phyloP scores from a whole-genome alignment of 192 early-diverging fungal species.

The Mortierella antarctica region DNA sequence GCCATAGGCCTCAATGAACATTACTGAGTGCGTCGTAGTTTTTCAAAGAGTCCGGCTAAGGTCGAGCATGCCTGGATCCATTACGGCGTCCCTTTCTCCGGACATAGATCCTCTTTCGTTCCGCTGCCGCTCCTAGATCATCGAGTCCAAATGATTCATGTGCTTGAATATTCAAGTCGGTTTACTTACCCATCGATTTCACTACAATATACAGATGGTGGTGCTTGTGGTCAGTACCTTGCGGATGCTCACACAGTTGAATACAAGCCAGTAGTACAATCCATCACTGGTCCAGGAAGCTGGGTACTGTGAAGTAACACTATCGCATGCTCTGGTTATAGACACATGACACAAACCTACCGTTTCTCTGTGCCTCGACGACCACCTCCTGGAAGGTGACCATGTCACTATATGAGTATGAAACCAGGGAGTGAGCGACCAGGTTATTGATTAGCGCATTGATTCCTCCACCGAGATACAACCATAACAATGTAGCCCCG shows the following conservation, averaged over 20 bases:
- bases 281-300: neutral
- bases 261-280: no score
- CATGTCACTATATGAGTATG: slow-evolving; percentile 15
- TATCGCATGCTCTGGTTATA: neutral
- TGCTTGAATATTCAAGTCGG: neutral
- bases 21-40: slow-evolving; percentile 35
- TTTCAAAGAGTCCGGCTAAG: neutral
- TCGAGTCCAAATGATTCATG: neutral
- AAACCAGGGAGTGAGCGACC: neutral
- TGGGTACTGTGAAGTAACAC: neutral
- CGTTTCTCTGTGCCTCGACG: slow-evolving; percentile 45
- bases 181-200: slow-evolving; percentile 53
- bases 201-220: slow-evolving; percentile 17
- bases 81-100: no score
- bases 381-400: slow-evolving; percentile 35
- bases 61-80: no score
- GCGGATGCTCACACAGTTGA: no score
- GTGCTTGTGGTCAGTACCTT: neutral
- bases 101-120: neutral
- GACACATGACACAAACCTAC: slow-evolving; percentile 16
- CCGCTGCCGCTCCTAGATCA: neutral
- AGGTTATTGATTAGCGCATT: neutral
- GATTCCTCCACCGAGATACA: no score
- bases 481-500: no score
- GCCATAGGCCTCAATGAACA: slow-evolving; percentile 22